These are phyloP conservation scores for Verruconis gallopava DNA, from an alignment of 2,329 filamentous ascomycete species.

Conservation along the genomic window DNA sequence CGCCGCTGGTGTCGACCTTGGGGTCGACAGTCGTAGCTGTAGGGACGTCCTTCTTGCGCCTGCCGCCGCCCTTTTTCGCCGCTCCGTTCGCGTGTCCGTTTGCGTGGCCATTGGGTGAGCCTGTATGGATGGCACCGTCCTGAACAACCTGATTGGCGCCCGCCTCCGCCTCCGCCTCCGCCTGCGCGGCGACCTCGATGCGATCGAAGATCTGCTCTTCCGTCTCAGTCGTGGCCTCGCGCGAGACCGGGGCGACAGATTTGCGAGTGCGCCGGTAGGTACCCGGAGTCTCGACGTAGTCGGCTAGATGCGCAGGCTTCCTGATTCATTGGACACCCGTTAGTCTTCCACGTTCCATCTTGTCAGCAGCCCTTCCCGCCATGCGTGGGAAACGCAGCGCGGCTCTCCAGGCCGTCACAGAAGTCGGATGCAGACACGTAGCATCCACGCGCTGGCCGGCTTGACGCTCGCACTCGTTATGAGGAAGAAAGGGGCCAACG, in stretches of 20 bases:
- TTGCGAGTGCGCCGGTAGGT: slow-evolving; percentile 31
- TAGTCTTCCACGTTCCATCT: too few species aligned
- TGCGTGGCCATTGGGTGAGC: slow-evolving; percentile 11
- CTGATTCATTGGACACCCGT: slow-evolving; percentile 11
- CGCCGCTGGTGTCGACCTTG: slow-evolving; percentile 33
- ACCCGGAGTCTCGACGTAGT: slow-evolving; percentile 37
- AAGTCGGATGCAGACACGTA: too few species aligned
- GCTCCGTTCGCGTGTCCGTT: slow-evolving; percentile 15
- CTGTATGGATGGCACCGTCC: not conserved
- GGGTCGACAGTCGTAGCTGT: slow-evolving; percentile 21
- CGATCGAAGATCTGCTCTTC: not conserved
- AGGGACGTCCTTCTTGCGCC: slow-evolving; percentile 11
- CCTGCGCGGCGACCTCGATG: slow-evolving; percentile 3
- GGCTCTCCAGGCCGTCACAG: too few species aligned
- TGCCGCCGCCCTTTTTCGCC: slow-evolving; percentile 8
- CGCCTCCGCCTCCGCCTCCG: slow-evolving; percentile 7
- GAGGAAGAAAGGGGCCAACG: too few species aligned
- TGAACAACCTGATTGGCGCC: not conserved
- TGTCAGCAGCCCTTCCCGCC: too few species aligned
- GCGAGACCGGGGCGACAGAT: slow-evolving; percentile 17
- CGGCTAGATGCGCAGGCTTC: slow-evolving; percentile 28
- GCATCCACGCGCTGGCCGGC: too few species aligned
- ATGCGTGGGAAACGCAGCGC: too few species aligned
- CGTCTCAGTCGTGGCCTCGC: not conserved
- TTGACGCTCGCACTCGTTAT: too few species aligned